These are phyloP conservation scores for Termitomyces sp. DNA, from an alignment of 768 basidiomycete species.

Conservation along the genomic window DNA sequence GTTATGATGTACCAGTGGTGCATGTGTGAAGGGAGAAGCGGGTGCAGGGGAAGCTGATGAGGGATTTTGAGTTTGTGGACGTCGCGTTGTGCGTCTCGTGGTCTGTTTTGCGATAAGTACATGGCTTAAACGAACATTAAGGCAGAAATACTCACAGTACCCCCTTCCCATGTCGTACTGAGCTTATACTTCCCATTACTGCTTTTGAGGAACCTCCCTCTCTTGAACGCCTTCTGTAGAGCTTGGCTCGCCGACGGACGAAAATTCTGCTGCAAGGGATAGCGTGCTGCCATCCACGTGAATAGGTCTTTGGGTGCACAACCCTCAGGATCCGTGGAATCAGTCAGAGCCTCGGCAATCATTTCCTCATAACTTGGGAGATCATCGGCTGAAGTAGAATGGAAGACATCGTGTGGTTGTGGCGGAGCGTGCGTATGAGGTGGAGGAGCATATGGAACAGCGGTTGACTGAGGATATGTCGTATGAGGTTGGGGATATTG, in stretches of 20 bases:
- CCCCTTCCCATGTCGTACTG: constrained; percentile 77
- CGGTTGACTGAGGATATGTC: constrained; percentile 31
- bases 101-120: constrained; percentile 37
- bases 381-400: constrained; percentile 34
- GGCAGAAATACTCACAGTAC: constrained; percentile 47
- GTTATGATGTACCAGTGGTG: constrained; percentile 38
- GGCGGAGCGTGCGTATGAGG: constrained; percentile 24
- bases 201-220: constrained; percentile 75
- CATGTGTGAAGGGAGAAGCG: constrained; percentile 55
- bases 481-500: constrained; percentile 17
- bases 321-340: constrained; percentile 66
- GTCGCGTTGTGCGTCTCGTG: constrained; percentile 69
- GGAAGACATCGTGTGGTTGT: constrained; percentile 17
- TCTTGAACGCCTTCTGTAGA: constrained; percentile 77
- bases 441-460: constrained; percentile 27
- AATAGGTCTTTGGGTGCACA: constrained; percentile 80
- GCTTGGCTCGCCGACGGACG: constrained; percentile 87
- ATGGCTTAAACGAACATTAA: neutral
- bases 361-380: constrained; percentile 89
- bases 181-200: constrained; percentile 69
- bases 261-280: constrained; percentile 85
- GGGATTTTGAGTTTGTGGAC: constrained; percentile 58
- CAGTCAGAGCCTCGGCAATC: constrained; percentile 76
- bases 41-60: constrained; percentile 23
- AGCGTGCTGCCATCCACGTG: constrained; percentile 76